Conservation (phyloP, 2,329 filamentous ascomycete species). For the Curvularia lunata region DNA sequence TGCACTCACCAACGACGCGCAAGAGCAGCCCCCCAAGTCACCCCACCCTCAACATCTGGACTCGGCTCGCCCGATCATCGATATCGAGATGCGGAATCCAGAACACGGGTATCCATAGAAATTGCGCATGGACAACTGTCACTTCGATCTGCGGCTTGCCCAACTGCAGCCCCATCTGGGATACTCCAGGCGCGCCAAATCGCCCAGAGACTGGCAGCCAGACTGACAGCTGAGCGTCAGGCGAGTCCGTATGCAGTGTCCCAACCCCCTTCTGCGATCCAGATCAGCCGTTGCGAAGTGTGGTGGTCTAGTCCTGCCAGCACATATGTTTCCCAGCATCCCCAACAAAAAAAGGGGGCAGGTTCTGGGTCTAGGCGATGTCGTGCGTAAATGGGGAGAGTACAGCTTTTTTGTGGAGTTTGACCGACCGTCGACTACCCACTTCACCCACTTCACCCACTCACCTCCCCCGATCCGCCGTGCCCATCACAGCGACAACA, state of each 20-base stretch:
- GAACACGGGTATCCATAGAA: conserved; percentile 13
- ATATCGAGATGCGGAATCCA: conserved; percentile 11
- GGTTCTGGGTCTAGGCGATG: not conserved
- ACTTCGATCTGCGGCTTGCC: conserved; percentile 2
- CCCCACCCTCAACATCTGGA: conserved; percentile 9
- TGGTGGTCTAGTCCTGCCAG: not conserved
- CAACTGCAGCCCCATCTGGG: conserved; percentile 3
- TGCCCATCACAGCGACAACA: conserved; percentile 18
- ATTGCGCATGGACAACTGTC: conserved; percentile 16
- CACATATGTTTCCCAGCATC: not conserved
- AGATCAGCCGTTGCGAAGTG: not conserved
- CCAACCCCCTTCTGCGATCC: not conserved
- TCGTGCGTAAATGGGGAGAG: conserved; percentile 14
- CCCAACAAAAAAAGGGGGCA: not conserved
- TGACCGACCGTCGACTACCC: conserved; percentile 30
- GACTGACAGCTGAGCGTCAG: conserved; percentile 1
- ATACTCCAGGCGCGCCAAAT: conserved; percentile 1
- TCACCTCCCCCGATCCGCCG: not conserved
- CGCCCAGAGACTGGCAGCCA: not conserved
- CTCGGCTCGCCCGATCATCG: not conserved
- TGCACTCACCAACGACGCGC: conserved; percentile 1
- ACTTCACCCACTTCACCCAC: no score
- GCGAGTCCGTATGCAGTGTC: conserved; percentile 7
- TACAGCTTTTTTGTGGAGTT: conserved; percentile 19
- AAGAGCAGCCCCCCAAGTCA: not conserved